Evolutionary conservation across 345 rosid species (phyloP), one percentile per base, ranked within the genome.

Genomic region (Sonneratia caseolaris): DNA sequence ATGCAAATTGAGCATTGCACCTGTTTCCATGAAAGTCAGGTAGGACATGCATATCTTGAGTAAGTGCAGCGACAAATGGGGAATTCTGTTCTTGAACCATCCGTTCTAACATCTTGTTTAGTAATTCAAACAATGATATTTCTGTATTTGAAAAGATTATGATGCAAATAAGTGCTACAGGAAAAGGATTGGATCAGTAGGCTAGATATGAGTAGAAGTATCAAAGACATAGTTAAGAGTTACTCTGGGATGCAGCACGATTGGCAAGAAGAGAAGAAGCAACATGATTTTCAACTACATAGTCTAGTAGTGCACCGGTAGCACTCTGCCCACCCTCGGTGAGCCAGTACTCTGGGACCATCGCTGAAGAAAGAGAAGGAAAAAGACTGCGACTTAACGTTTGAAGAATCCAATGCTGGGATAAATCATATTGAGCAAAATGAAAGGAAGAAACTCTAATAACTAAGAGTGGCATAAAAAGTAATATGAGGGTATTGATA

Each of bases 301-400:
- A 79, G 82, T 95, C 99, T 65, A 95, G 74, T 78, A 92, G 82
- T 73, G 99, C 97, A 68, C 99, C 99, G 32, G 99, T 95, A 61
- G 97, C 97, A 88, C 97, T 92, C 81, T 95, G 99, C 74, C 97
- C 99, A 66, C 97, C 97, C 80, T 92, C 99, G 67, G 97, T 92
- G 61, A 95, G 97, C 99, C 97, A 95, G 74, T 80, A 92, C 79
- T 87, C 93, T 49, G 97, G 97, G 37, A 95, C 82, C 96, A 92
- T 89, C 27, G 97, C 99, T 91, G 73, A 61, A 77, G 59, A 78
- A 61, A 73, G 53, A 73, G 71, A n/a, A 3, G 69, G 45, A 19
- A 2, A 74, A 49, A 66, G 18, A n/a, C 12, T 53, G 65, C 13
- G 0, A 16, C 12, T 55, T 53, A 55, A 37, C 55, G 32, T 35